A percentile compares a stretch with the other conserved stretches of the same genome.
These are phyloP conservation scores for Aurifilum marmelostoma DNA, from an alignment of 2,329 filamentous ascomycete species.

Conservation along the genomic window DNA sequence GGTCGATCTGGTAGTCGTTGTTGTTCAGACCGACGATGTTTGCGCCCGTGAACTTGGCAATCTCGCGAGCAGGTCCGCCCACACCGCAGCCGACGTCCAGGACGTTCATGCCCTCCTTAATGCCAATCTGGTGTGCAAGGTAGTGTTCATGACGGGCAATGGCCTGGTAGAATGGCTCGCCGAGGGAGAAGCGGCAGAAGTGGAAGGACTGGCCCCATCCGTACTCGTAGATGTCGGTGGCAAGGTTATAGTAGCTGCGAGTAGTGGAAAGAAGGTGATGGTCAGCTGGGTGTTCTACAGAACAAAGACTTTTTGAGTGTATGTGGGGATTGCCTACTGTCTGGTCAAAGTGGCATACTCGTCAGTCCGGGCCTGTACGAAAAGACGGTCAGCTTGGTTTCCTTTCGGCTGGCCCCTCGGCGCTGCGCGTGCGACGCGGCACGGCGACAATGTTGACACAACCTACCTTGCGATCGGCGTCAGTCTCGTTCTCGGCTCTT, in stretches of 20 bases:
- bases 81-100: slow-evolving; percentile 97
- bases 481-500: slow-evolving; percentile 74
- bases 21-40: slow-evolving; percentile 95
- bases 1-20: slow-evolving; percentile 98
- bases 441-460: slow-evolving; percentile 13
- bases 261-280: slow-evolving; percentile 5
- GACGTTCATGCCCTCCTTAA: slow-evolving; percentile 85
- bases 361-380: slow-evolving; percentile 69
- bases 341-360: slow-evolving; percentile 93
- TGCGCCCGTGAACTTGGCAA: slow-evolving; percentile 90
- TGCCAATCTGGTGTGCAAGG: slow-evolving; percentile 84
- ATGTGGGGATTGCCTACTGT: slow-evolving; percentile 66
- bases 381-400: slow-evolving; percentile 29
- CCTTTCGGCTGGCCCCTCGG: neutral
- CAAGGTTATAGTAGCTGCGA: slow-evolving; percentile 88
- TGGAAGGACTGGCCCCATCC: slow-evolving; percentile 97
- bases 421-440: neutral
- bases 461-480: slow-evolving; percentile 75
- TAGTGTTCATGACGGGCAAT: slow-evolving; percentile 98
- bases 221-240: slow-evolving; percentile 96
- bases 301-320: neutral
- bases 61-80: slow-evolving; percentile 91
- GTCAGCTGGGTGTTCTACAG: slow-evolving; percentile 30
- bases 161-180: slow-evolving; percentile 86
- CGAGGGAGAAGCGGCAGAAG: slow-evolving; percentile 89